Evolutionary conservation across 1,284 basidiomycete species (phyloP).

Genomic region (Ceratobasidium theobromae): DNA sequence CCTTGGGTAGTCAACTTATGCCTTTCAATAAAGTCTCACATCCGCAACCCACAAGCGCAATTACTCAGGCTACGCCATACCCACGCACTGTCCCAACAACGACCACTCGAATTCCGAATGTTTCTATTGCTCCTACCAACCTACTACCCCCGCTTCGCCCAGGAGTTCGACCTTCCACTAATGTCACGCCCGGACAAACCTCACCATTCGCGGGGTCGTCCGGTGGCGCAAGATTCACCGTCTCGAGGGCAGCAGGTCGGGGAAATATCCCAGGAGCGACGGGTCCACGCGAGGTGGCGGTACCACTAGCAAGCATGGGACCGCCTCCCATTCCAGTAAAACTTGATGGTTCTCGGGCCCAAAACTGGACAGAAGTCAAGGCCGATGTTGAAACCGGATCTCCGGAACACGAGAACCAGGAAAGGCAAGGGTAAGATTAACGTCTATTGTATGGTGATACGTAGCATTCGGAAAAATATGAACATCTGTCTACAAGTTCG

Average conservation of each 20-base stretch:
- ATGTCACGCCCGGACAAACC: background rate
- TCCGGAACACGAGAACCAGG: background rate
- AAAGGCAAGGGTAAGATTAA: conserved; percentile 3
- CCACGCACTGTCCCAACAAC: background rate
- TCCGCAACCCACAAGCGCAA: background rate
- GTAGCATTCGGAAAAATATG: background rate
- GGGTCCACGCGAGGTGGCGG: conserved; percentile 15
- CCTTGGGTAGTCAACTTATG: conserved; percentile 72
- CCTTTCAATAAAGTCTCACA: conserved; percentile 7
- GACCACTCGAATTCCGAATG: background rate
- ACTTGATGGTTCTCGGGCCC: background rate
- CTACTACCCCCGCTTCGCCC: conserved; percentile 21
- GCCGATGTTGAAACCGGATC: background rate
- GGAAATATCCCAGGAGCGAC: conserved; percentile 29
- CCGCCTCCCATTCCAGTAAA: conserved; percentile 6
- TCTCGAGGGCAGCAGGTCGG: conserved; percentile 25
- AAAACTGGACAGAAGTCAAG: background rate
- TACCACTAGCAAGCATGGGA: conserved; percentile 14
- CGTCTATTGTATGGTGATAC: background rate
- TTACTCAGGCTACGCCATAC: background rate
- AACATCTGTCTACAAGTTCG: background rate
- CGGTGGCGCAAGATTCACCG: conserved; percentile 31
- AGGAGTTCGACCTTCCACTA: background rate
- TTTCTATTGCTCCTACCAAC: background rate
- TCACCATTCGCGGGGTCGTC: conserved; percentile 17